Evolutionary conservation across 345 rosid genomes (phyloP), one percentile per base, ranked within the genome.

Genomic region (Linum lewisii): DNA sequence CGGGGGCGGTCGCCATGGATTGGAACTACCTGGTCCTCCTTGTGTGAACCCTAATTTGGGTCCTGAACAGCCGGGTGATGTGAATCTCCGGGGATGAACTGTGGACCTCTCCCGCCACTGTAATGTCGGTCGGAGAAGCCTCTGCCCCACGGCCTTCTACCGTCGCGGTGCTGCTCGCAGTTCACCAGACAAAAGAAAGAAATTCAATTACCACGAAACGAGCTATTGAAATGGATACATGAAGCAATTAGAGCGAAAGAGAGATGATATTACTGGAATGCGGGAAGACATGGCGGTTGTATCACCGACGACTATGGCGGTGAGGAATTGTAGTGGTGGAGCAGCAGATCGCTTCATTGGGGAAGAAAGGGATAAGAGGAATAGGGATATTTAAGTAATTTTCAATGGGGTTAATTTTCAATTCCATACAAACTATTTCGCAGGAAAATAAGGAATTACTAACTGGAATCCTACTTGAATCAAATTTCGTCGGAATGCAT

Each of bases 111-210:
- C 6, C 67, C 74, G 22, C 69, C 70, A 58, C 51, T 56, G 65
- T 55, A 61, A n/a, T 78, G 62, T 51, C 75, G 73, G 66, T 65
- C 77, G 51, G 90, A 84, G 80, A 77, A 81, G 74, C 73, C 71
- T 73, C 93, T 78, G 24, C 77, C 42, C 64, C 77, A 72, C 49
- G 66, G 83, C 5, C 66, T 77, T 69, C 88, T 67, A 24, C 81
- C 82, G 21, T 91, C 86, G 56, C 82, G 71, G 72, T 77, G 62
- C 94, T 87, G 84, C 38, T 34, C 38, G 1, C 38, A 42, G 18
- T 11, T 42, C 13, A 3, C 47, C 63, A 73, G 34, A 16, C 58
- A 21, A 6, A 22, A 54, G 21, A 21, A 23, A 22, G 57, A 23
- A 22, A 54, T 5, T 15, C 13, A 21, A 8, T n/a, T 54, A 22